Evolutionary conservation across 768 basidiomycete genomes (phyloP), one percentile per base, ranked within the genome.

Genomic region (Phanerodontia chrysosporium): DNA sequence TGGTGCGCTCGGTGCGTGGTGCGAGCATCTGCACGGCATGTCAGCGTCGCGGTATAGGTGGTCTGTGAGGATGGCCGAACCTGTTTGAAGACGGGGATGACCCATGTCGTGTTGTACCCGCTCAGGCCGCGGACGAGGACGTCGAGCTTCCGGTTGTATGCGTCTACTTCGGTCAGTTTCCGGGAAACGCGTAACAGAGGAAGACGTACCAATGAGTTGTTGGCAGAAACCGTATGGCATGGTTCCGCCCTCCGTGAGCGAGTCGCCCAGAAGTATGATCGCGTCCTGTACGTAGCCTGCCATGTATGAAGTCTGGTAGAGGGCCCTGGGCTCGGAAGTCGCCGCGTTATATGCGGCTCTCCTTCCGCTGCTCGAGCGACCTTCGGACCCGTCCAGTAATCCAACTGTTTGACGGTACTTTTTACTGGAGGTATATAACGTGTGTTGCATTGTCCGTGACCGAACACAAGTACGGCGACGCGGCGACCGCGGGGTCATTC

Each of bases 31-130:
- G 45, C 64, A 8, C 22, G 1, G 12, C 7, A 18, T 18, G 44
- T 45, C 7, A n/a, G 44, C 6, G 9, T 9, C 32, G 32, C 32
- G 22, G 44, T 18, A 18, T 5, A 18, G 16, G 22, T 6, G 6
- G 22, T 8, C 7, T 7, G 16, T 18, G 44, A 35, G 32, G 32
- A 35, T 6, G 7, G 32, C 7, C 25, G 12, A 49, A 86, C 90
- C 79, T 88, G 84, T 66, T 90, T 81, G 58, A 95, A 82, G 24
- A 92, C 80, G 2, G 90, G 90, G 30, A 94, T 73, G 6, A 79
- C 86, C 94, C 93, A 95, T 29, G 87, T 84, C 0, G 92, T 88
- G 67, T 90, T 95, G 73, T 95, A 97, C 2, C 93, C 93, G 27
- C 83, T 79, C 29, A 86, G 76, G 1, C 95, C 95, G 51, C 94